These are phyloP conservation scores for Helianthus tuberosus DNA, from an alignment of 129 eudicot genomes.

Conservation along the genomic window DNA sequence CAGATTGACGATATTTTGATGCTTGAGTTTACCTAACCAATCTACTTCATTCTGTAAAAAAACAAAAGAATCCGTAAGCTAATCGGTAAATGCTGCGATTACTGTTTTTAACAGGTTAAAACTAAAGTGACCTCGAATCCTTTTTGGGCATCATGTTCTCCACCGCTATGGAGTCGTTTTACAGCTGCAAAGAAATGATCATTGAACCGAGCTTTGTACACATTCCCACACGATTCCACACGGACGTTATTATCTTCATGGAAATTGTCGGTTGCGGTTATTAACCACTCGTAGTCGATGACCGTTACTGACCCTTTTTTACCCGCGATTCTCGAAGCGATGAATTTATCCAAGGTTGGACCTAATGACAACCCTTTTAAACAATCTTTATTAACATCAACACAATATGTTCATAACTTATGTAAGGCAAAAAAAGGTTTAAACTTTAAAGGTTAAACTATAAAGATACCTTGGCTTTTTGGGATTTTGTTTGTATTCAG, in stretches of 20 bases:
- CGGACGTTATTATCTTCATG: constrained; percentile 62
- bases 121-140: constrained; percentile 68
- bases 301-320: constrained; percentile 67
- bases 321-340: constrained; percentile 48
- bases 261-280: constrained; percentile 80
- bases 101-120: background rate
- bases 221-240: constrained; percentile 62
- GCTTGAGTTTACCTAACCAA: constrained; percentile 77
- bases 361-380: constrained; percentile 65
- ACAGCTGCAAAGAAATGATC: constrained; percentile 68
- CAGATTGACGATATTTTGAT: constrained; percentile 80
- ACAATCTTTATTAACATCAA: constrained; percentile 42
- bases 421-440: background rate
- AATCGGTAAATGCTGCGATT: background rate
- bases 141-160: constrained; percentile 54
- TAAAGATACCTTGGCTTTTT: constrained; percentile 52
- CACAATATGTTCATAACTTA: background rate
- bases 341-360: constrained; percentile 64
- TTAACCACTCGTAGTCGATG: constrained; percentile 70
- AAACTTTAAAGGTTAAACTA: no score
- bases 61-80: constrained; percentile 3
- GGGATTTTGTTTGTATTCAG: constrained; percentile 27
- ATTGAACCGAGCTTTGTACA: constrained; percentile 76
- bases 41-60: constrained; percentile 84
- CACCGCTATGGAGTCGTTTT: constrained; percentile 50